Evolutionary conservation across 1,284 basidiomycete genomes (phyloP).

Genomic region (Paramarasmius palmivorus): DNA sequence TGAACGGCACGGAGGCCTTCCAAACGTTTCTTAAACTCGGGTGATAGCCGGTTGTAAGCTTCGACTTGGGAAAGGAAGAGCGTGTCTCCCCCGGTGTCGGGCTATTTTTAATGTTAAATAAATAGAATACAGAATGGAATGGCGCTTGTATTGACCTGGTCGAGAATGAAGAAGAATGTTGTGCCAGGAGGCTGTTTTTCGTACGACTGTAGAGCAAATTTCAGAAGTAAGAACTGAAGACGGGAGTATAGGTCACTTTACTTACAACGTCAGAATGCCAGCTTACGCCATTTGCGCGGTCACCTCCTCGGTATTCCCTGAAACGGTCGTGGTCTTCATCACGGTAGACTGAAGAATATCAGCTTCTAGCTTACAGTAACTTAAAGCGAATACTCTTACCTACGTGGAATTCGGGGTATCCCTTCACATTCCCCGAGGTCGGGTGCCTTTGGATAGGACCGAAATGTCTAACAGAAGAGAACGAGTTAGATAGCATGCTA

Average conservation of each 20-base stretch:
- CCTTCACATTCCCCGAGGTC: conserved; percentile 49
- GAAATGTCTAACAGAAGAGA: conserved; percentile 40
- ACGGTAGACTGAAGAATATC: conserved; percentile 41
- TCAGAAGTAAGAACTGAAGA: not conserved
- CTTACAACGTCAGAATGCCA: conserved; percentile 51
- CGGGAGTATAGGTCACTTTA: conserved; percentile 4
- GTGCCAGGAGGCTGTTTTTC: conserved; percentile 64
- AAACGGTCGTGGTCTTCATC: conserved; percentile 31
- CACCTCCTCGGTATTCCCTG: conserved; percentile 30
- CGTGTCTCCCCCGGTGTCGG: conserved; percentile 53
- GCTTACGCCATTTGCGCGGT: conserved; percentile 22
- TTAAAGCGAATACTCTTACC: conserved; percentile 27
- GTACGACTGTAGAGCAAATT: conserved; percentile 38
- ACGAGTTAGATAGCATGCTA: too few relatives aligned
- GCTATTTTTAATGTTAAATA: conserved; percentile 17
- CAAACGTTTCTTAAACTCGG: conserved; percentile 64
- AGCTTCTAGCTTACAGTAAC: too few relatives aligned
- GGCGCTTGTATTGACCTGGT: conserved; percentile 25
- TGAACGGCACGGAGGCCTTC: conserved; percentile 66
- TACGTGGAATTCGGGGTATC: conserved; percentile 54
- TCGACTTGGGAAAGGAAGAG: conserved; percentile 61
- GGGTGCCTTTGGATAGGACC: conserved; percentile 64
- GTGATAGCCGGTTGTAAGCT: conserved; percentile 70
- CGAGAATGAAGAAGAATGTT: conserved; percentile 61
- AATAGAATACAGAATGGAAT: not conserved